Conservation (phyloP, 176 grass and related monocot genomes). For the Themeda triandra region DNA sequence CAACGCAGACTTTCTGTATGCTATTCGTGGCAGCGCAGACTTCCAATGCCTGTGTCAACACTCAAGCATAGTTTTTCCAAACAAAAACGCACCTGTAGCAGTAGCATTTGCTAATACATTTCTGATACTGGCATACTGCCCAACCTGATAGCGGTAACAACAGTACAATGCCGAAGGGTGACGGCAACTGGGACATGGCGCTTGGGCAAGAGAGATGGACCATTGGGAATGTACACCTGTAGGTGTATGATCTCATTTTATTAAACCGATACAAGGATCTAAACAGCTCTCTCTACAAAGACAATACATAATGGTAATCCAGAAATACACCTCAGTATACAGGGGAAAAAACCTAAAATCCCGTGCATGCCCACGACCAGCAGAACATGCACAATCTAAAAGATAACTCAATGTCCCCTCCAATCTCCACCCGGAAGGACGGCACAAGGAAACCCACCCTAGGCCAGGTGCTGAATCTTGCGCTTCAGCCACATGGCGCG, state of each 20-base stretch:
- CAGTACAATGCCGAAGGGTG: neutral
- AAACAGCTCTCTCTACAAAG: constrained; percentile 40
- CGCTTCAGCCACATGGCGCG: constrained; percentile 72
- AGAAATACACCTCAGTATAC: constrained; percentile 52
- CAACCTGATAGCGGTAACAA: neutral
- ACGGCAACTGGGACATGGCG: neutral
- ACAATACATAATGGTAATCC: constrained; percentile 6
- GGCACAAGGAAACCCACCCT: constrained; percentile 1
- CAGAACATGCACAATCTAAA: constrained; percentile 23
- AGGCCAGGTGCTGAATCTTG: constrained; percentile 64
- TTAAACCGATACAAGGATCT: constrained; percentile 24
- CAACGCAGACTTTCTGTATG: neutral
- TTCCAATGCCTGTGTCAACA: neutral
- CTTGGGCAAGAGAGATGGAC: neutral
- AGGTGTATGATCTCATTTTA: constrained; percentile 30
- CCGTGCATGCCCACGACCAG: constrained; percentile 3
- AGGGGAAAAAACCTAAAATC: constrained; percentile 31
- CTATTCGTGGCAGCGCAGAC: neutral
- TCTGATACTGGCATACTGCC: neutral
- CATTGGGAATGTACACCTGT: neutral
- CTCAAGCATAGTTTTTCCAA: neutral
- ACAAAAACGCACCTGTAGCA: neutral
- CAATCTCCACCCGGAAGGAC: constrained; percentile 8
- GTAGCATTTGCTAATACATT: neutral
- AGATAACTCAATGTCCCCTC: constrained; percentile 6